Base-by-base conservation (phyloP, 2,329 filamentous ascomycete species). In the Pseudogymnoascus sp. region DNA sequence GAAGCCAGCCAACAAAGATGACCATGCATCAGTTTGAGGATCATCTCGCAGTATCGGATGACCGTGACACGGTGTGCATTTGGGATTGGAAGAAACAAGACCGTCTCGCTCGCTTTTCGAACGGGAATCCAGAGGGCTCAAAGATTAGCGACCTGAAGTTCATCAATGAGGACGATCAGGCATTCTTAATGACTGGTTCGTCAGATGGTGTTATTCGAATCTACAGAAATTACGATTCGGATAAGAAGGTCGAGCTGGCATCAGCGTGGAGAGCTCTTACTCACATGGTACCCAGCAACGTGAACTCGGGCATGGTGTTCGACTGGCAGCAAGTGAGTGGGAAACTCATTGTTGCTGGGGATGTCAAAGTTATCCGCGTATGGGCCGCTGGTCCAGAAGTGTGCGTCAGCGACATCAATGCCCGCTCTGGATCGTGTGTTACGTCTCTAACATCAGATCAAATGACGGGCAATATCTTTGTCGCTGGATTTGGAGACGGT, bases 321-420 rank as follows among this genome's bases (percentile, higher is more conserved):
- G 93, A 99, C 74, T 99, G 94, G 94, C 93, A 97, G 74, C 94
- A 99, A 76, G 92, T 95, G n/a, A 91, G 91, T 68, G 94, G 94
- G 6, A 90, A 91, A 64, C 88, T 96, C 6, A 82, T 99, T n/a
- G 94, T 97, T 33, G 94, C 94, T 9, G 94, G 94, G 48, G 94
- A 99, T 73, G 91, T 97, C 61, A 90, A 94, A 63, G 90, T 97
- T 35, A 97, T 99, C 68, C 85, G 92, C 36, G 91, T 97, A 35
- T 99, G 94, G 94, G 94, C 95, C 71, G 93, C 93, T 13, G 91
- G 91, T 6, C 90, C 91, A 44, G 94, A 99, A 79, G 88, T 94
- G 38, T 97, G 93, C 76, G 85, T 91, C 61, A 90, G 88, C 79
- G 94, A 99, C 72, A 97, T 99, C 60, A 92, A 92, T 35, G 94